phyloP scores from a whole-genome alignment of 2,329 filamentous ascomycete species.

The Pestalotiopsis sp. region DNA sequence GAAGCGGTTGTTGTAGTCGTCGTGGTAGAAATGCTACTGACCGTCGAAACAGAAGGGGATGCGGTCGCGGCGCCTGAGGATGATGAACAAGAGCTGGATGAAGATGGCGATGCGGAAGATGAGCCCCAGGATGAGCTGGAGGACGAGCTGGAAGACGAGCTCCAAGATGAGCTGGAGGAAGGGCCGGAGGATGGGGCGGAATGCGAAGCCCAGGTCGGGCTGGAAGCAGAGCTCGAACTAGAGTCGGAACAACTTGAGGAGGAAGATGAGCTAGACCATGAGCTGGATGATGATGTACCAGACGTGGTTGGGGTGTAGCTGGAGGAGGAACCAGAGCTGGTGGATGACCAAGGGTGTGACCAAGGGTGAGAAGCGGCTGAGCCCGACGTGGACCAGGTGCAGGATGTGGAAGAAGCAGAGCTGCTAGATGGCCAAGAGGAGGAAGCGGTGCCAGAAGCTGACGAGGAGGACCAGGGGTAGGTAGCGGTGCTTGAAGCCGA shows the following conservation, averaged over 20 bases:
- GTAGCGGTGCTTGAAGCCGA: background rate
- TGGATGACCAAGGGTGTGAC: background rate
- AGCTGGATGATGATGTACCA: background rate
- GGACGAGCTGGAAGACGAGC: background rate
- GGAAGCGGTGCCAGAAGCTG: background rate
- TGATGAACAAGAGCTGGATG: background rate
- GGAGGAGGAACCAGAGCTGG: background rate
- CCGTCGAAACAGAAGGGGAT: background rate
- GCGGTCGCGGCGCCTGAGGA: background rate
- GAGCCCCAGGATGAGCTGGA: background rate
- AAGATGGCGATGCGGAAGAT: background rate
- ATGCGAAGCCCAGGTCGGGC: background rate
- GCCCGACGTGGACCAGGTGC: background rate
- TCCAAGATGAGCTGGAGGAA: background rate
- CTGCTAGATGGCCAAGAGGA: background rate
- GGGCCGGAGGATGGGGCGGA: background rate
- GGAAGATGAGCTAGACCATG: background rate
- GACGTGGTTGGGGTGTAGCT: background rate
- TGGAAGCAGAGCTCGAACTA: background rate
- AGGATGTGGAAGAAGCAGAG: background rate
- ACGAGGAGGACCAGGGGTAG: background rate
- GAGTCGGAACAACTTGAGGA: background rate
- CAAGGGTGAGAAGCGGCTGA: background rate
- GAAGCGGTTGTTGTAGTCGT: background rate
- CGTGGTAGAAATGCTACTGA: background rate